Evolutionary conservation across 495 filamentous ascomycete genomes (phyloP).

Genomic region (Gamarada debralockiae): DNA sequence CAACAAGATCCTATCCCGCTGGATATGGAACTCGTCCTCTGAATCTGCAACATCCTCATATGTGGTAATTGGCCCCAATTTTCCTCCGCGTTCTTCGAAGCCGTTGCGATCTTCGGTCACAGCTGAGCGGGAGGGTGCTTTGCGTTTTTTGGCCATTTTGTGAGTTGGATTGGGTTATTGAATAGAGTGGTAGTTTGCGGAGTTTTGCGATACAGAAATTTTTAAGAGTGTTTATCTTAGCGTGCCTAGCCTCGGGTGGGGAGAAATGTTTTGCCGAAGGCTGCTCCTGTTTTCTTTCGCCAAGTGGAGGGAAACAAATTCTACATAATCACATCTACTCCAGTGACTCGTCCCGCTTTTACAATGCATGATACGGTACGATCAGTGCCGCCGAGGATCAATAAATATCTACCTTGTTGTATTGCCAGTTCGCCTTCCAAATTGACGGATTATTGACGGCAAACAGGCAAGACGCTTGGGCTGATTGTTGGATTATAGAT

Average conservation of each 20-base stretch:
- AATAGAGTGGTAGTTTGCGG: not conserved
- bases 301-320: too few species aligned
- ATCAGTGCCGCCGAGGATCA: too few species aligned
- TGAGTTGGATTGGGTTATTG: not conserved
- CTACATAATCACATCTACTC: too few species aligned
- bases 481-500: too few species aligned
- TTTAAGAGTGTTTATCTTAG: not conserved
- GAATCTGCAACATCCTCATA: constrained; percentile 87
- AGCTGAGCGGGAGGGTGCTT: constrained; percentile 48
- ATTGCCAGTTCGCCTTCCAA: too few species aligned
- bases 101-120: constrained; percentile 40
- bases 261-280: not conserved
- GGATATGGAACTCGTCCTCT: constrained; percentile 84
- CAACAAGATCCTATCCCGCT: constrained; percentile 79
- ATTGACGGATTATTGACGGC: too few species aligned
- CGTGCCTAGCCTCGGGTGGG: not conserved
- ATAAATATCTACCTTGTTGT: too few species aligned
- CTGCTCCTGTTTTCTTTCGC: too few species aligned
- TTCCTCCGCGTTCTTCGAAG: constrained; percentile 47
- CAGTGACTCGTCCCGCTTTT: too few species aligned
- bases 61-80: constrained; percentile 55
- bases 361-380: too few species aligned
- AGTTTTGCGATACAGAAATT: not conserved
- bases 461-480: too few species aligned
- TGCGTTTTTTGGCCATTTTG: constrained; percentile 80